phyloP scores from a whole-genome alignment of 148 eudicot genomes.

The Pouteria glomerata region DNA sequence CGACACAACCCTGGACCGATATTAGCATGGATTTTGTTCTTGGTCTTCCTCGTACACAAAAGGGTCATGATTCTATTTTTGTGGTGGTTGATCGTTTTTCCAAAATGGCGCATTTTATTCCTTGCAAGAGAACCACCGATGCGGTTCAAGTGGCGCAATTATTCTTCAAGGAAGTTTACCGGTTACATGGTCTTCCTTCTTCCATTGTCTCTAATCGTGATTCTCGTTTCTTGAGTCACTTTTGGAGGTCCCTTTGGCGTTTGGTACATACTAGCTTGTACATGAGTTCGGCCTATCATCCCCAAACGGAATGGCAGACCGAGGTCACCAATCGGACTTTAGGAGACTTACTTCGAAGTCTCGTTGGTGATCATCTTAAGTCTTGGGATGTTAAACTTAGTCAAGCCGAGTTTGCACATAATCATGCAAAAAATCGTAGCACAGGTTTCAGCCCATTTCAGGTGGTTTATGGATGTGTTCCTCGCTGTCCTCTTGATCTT shows the following conservation, averaged over 20 bases:
- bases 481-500: neutral
- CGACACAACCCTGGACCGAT: neutral
- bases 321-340: neutral
- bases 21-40: constrained; percentile 10
- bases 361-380: neutral
- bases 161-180: neutral
- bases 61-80: neutral
- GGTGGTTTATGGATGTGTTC: neutral
- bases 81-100: constrained; percentile 4
- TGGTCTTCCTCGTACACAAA: neutral
- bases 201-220: constrained; percentile 6
- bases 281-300: neutral
- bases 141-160: neutral
- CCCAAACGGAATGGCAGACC: neutral
- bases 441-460: neutral
- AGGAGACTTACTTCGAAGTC: neutral
- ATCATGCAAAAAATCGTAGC: neutral
- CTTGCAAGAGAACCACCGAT: neutral
- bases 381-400: neutral
- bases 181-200: neutral
- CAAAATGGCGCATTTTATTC: constrained; percentile 6
- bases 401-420: constrained; percentile 2
- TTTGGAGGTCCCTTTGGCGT: constrained; percentile 1
- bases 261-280: neutral
- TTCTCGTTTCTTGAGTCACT: neutral